Base-by-base conservation (phyloP, 176 grass and related monocot genomes). In the Areca catechu region DNA sequence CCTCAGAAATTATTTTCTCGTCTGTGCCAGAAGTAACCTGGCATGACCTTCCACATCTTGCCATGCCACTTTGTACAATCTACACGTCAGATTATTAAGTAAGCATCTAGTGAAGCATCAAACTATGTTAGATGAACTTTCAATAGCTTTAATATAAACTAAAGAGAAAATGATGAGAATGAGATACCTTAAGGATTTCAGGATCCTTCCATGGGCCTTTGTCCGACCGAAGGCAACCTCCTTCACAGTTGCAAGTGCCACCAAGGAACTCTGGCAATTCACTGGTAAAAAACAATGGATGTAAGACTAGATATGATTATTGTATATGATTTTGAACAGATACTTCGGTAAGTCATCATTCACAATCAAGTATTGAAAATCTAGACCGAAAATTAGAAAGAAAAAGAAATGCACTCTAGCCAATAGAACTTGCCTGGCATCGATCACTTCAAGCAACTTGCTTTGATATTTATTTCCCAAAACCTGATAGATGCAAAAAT, bases 121-220 rank as follows among this genome's bases (percentile, higher is more conserved):
- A 43, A 43, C 34, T 10, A 12, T 43, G 1, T 43, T 12, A 43
- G 10, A 12, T 43, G 1, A 43, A 43, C 34, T 43, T 43, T 43
- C 9, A 43, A 43, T 1, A 43, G 7, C 9, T 43, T 10, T 43
- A 10, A 65, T 51, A 49, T n/a, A 16, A 9, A 52, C 7, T 0
- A 17, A 24, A 50, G 30, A 5, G 0, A 48, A 19, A 25, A 19
- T 30, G 4, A 17, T 5, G 16, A 2, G 50, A 20, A 3, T 17
- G 0, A 23, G 28, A 18, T 49, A 90, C 93, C 87, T 91, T 97
- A 19, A 88, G 21, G 57, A 91, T 85, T 73, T 97, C 93, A 77
- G 81, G 75, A 62, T 97, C 93, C 51, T 97, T 91, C 93, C 93
- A 97, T 12, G 93, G 93, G 4, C 93, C 93, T 76, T 97, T 97